Percentiles rank a stretch among this genome's conserved stretches.
phyloP scores from a whole-genome alignment of 345 rosid species.

The Clarkia xantiana region DNA sequence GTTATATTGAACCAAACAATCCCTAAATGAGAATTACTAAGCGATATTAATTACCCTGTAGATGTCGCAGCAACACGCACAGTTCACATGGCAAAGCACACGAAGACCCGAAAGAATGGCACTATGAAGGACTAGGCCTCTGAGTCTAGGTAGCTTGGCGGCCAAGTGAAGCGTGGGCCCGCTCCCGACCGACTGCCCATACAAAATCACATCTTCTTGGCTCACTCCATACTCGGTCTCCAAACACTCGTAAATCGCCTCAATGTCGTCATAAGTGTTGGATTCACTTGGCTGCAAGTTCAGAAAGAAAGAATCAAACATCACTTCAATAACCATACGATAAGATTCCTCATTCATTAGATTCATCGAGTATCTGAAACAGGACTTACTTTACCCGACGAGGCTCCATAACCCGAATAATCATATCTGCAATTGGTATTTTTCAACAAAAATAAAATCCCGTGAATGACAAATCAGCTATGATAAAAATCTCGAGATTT shows the following conservation, averaged over 20 bases:
- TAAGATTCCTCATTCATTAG: background rate
- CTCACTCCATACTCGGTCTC: conserved; percentile 85
- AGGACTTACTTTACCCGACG: conserved; percentile 72
- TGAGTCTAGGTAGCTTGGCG: conserved; percentile 81
- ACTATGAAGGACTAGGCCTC: conserved; percentile 96
- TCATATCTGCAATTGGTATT: conserved; percentile 59
- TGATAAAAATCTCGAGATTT: too few species aligned
- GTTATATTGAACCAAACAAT: background rate
- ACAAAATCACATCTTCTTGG: conserved; percentile 82
- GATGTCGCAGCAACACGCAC: conserved; percentile 76
- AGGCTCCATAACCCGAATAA: conserved; percentile 97
- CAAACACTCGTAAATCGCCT: conserved; percentile 85
- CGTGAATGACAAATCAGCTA: background rate
- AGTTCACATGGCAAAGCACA: conserved; percentile 90
- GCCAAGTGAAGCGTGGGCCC: conserved; percentile 97
- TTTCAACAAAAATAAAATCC: too few species aligned
- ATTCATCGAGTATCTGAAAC: background rate
- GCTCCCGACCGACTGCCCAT: conserved; percentile 96
- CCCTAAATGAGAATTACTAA: background rate
- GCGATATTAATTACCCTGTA: conserved; percentile 34
- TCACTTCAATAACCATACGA: background rate
- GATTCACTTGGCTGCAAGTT: conserved; percentile 75
- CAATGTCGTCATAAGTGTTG: conserved; percentile 92
- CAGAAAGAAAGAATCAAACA: background rate
- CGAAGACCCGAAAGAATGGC: conserved; percentile 99